These are phyloP conservation scores for Alnus rubra DNA, from an alignment of 306 rosid genomes.

Conservation along the genomic window DNA sequence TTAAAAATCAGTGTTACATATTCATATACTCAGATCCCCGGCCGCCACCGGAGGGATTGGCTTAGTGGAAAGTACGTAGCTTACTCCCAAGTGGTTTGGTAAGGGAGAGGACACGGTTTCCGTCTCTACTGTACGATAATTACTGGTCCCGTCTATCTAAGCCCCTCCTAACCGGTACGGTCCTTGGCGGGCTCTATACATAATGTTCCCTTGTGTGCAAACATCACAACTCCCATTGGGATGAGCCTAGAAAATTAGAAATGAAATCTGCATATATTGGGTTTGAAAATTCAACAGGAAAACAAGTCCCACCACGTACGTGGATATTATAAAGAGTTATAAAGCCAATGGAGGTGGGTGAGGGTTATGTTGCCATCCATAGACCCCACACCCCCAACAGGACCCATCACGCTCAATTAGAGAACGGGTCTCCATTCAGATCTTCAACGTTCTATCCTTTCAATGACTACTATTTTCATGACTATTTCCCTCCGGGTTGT, in stretches of 20 bases:
- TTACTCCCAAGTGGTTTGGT: too few species aligned
- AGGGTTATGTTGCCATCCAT: conserved; percentile 24
- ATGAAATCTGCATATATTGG: neutral
- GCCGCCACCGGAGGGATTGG: too few species aligned
- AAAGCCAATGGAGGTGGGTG: conserved; percentile 13
- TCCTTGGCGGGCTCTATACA: too few species aligned
- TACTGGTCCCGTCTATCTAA: too few species aligned
- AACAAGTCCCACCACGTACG: conserved; percentile 9
- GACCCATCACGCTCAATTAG: conserved; percentile 32
- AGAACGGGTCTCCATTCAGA: conserved; percentile 2
- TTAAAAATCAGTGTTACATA: too few species aligned
- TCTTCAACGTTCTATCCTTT: neutral
- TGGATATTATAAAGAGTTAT: neutral
- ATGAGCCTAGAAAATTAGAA: neutral
- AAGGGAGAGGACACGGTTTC: too few species aligned
- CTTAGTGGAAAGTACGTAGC: too few species aligned
- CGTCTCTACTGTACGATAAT: too few species aligned
- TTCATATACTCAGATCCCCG: too few species aligned
- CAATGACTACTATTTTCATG: neutral
- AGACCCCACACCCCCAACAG: conserved; percentile 34
- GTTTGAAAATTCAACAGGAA: conserved; percentile 14
- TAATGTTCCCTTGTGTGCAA: too few species aligned
- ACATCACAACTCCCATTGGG: too few species aligned
- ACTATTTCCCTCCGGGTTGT: neutral
- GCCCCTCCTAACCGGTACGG: too few species aligned